A percentile compares a stretch with the other conserved stretches of the same genome.
These are phyloP conservation scores for Epichloe scottii DNA, from an alignment of 2,329 filamentous ascomycete genomes.

Conservation along the genomic window DNA sequence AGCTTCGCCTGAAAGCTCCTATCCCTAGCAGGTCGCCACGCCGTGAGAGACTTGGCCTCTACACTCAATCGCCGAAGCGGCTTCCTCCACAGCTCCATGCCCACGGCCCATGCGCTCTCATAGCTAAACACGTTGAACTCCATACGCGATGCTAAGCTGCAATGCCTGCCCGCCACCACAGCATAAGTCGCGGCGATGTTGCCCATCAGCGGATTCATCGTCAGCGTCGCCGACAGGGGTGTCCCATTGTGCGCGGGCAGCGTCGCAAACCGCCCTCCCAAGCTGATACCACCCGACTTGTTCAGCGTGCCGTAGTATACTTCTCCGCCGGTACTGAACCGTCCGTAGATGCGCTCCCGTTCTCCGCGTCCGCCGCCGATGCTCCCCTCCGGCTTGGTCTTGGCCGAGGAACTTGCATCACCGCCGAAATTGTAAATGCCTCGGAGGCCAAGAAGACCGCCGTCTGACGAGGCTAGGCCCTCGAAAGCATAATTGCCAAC, in stretches of 20 bases:
- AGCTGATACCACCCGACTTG: constrained; percentile 82
- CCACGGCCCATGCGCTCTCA: constrained; percentile 85
- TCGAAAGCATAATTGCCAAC: constrained; percentile 79
- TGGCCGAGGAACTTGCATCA: constrained; percentile 33
- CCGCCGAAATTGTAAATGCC: constrained; percentile 92
- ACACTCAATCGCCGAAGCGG: constrained; percentile 27
- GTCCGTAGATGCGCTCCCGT: constrained; percentile 56
- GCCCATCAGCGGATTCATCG: constrained; percentile 87
- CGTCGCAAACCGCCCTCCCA: constrained; percentile 82
- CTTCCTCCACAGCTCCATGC: constrained; percentile 84
- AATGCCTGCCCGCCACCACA: constrained; percentile 69
- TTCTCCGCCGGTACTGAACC: constrained; percentile 84
- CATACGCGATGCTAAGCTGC: constrained; percentile 80
- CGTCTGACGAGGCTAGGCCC: constrained; percentile 85
- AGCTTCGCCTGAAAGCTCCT: constrained; percentile 42
- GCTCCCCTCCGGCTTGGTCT: constrained; percentile 15
- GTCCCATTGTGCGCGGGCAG: constrained; percentile 70
- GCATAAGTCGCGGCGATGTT: constrained; percentile 87
- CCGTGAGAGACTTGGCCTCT: constrained; percentile 18
- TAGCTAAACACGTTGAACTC: constrained; percentile 98
- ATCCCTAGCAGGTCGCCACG: constrained; percentile 3
- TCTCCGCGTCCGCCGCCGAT: constrained; percentile 21
- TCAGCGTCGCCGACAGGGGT: constrained; percentile 86
- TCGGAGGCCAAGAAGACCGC: constrained; percentile 72
- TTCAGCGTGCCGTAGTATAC: constrained; percentile 93